A percentile compares a stretch with the other conserved stretches of the same genome.
phyloP scores from a whole-genome alignment of 139 green algal species.

The Astrephomene gubernaculifera region DNA sequence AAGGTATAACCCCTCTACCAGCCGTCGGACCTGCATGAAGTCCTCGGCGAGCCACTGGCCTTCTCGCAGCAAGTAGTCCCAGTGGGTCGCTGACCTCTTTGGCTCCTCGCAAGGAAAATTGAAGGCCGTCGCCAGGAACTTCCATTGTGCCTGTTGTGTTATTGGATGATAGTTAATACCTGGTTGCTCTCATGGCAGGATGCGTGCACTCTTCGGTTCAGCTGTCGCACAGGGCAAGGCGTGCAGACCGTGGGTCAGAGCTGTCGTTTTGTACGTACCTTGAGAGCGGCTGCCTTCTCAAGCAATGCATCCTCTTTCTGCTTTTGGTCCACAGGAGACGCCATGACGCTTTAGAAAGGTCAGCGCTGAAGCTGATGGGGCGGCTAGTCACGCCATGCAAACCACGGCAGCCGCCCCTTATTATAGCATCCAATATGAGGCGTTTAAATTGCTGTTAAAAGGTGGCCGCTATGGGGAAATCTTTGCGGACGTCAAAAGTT shows the following conservation, averaged over 20 bases:
- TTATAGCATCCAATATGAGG: not conserved
- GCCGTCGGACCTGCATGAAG: slow-evolving; percentile 52
- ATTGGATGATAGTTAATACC: too few relatives aligned
- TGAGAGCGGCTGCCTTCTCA: slow-evolving; percentile 27
- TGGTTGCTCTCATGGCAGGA: not conserved
- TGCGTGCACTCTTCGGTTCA: not conserved
- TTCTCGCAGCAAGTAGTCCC: slow-evolving; percentile 62
- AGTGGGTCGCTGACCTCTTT: slow-evolving; percentile 43
- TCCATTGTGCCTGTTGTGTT: slow-evolving; percentile 51
- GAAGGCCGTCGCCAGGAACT: slow-evolving; percentile 35
- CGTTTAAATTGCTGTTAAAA: not conserved
- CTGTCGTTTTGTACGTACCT: slow-evolving; percentile 36
- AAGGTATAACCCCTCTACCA: not conserved
- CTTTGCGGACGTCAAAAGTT: not conserved
- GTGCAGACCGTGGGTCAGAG: not conserved
- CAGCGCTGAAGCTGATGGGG: slow-evolving; percentile 28
- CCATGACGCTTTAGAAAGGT: not conserved
- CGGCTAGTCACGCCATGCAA: slow-evolving; percentile 26
- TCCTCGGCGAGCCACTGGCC: slow-evolving; percentile 56
- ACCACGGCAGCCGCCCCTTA: slow-evolving; percentile 16
- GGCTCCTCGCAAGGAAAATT: slow-evolving; percentile 50
- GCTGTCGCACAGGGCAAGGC: not conserved
- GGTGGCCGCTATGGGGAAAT: not conserved
- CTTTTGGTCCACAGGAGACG: slow-evolving; percentile 7
- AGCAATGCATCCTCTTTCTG: slow-evolving; percentile 51